Evolutionary conservation across 108 stramenopile genomes (phyloP), one percentile per base, ranked within the genome.

Genomic region (Pseudonitzschia multistriata): DNA sequence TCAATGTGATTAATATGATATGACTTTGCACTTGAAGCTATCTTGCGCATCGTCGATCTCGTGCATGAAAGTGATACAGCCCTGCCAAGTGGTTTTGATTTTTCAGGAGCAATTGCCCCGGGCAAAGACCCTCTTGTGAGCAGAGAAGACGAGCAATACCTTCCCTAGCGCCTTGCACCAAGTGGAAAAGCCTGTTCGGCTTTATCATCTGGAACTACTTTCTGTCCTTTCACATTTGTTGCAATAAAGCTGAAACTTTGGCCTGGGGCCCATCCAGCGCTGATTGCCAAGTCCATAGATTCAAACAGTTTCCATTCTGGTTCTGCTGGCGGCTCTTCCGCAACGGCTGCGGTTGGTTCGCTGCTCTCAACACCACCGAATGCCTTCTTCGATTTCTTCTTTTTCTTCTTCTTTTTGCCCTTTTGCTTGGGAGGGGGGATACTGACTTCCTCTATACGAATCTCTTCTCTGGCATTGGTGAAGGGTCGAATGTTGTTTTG

Each of bases 401-500:
- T 82, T 40, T 76, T 85, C 65, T 76, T 81, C 54, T 73, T 70
- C 60, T 79, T 80, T 63, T 81, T 76, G 40, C 67, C 73, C 33
- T 73, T 77, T 53, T 47, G 60, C 35, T 49, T 11, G n/a, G 76
- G 69, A 30, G 87, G 86, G 27, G 84, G 86, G 49, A 93, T 85
- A 36, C 68, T 70, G 14, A 93, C 65, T 24, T 72, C 40, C 24
- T 70, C 77, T 70, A 93, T 69, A 3, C 52, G 49, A 53, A 93
- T 61, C 6, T 89, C 86, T n/a, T 11, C 33, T 40, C 89, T 66
- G 5, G 85, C 73, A 74, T 54, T 74, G 22, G 88, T 83, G 74
- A 93, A 93, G 7, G 92, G 88, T 8, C 87, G 80, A n/a, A 93
- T 85, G 65, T 83, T 79, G 49, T 90, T 90, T 73, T 93, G 92